These are phyloP conservation scores for Capronia epimyces DNA, from an alignment of 2,329 filamentous ascomycete genomes.

Conservation along the genomic window DNA sequence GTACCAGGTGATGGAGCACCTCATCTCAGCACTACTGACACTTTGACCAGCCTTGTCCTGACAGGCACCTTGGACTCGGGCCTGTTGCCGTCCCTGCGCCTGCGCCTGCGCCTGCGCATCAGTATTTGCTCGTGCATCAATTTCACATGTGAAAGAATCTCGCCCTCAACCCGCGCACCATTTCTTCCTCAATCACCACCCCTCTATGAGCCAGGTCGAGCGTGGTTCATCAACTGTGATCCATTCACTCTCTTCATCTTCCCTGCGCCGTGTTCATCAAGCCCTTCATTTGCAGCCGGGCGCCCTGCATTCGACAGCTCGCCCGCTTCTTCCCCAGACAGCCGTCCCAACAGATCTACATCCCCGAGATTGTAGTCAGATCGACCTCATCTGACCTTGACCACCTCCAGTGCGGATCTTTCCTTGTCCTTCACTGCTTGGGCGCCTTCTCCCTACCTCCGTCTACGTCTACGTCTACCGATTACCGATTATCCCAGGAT, in stretches of 20 bases:
- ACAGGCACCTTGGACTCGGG: not conserved
- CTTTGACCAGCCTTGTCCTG: too few species aligned
- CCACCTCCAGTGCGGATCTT: not conserved
- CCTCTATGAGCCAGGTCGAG: not conserved
- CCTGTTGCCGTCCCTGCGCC: not conserved
- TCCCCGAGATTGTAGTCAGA: not conserved
- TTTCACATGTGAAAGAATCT: conserved; percentile 18
- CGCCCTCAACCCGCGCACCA: not conserved
- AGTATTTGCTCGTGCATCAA: not conserved
- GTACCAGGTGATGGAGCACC: too few species aligned
- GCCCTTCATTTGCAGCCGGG: conserved; percentile 1
- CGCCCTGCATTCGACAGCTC: conserved; percentile 11
- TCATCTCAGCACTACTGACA: too few species aligned
- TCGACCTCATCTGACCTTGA: conserved; percentile 6
- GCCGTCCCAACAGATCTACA: conserved; percentile 21
- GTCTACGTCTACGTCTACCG: not conserved
- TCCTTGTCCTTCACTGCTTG: conserved; percentile 1
- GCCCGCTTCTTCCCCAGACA: conserved; percentile 11
- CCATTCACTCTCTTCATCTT: not conserved
- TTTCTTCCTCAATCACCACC: not conserved
- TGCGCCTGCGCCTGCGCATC: not conserved
- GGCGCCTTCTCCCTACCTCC: not conserved
- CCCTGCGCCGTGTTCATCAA: not conserved
- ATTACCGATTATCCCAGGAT: not conserved
- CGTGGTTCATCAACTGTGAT: not conserved